Evolutionary conservation across 164 flowering plant species (phyloP).

Genomic region (Macadamia integrifolia): DNA sequence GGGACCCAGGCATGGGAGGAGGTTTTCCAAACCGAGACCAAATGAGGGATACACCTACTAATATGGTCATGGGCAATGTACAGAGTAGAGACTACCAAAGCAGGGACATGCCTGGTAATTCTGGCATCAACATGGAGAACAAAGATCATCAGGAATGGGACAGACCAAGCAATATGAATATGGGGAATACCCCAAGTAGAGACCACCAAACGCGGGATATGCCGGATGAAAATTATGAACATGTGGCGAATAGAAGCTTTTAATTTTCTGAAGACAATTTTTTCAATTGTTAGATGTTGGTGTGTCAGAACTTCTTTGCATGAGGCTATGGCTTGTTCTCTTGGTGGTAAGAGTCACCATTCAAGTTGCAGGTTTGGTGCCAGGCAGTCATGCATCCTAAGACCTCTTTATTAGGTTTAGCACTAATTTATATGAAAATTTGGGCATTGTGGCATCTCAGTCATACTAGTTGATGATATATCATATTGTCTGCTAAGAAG

Average conservation of each 20-base stretch:
- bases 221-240: not conserved
- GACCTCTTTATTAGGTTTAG: not conserved
- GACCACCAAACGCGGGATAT: constrained; percentile 4
- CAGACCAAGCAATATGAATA: not conserved
- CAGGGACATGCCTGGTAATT: constrained; percentile 1
- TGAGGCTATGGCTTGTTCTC: not conserved
- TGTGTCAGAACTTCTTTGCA: not conserved
- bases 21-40: not conserved
- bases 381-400: not conserved
- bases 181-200: constrained; percentile 1
- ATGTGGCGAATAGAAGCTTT: constrained; percentile 8
- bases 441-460: not conserved
- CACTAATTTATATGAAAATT: not conserved
- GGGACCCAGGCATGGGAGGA: not conserved
- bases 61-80: not conserved
- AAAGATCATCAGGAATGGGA: constrained; percentile 1
- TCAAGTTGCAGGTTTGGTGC: not conserved
- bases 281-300: too few relatives aligned
- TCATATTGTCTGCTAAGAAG: not conserved
- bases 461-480: not conserved
- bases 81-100: constrained; percentile 6
- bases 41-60: not conserved
- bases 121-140: not conserved
- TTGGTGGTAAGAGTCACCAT: not conserved
- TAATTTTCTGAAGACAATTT: not conserved